These are phyloP conservation scores for Prunus yedoensis DNA, from an alignment of 331 rosid genomes.

Conservation along the genomic window DNA sequence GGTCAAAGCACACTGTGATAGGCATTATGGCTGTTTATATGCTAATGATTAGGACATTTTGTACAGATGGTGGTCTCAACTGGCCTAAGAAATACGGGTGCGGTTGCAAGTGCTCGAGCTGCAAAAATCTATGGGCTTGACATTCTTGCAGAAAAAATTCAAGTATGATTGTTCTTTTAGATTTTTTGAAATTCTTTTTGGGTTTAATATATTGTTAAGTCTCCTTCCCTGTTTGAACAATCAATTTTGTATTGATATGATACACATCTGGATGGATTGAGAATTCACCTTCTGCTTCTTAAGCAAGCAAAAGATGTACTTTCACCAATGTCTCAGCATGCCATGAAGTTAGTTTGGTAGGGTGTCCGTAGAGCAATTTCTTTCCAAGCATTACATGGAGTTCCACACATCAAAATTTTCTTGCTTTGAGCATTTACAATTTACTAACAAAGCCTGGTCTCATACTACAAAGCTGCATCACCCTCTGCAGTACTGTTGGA, in stretches of 20 bases:
- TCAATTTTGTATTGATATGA: neutral
- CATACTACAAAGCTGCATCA: neutral
- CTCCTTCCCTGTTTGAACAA: neutral
- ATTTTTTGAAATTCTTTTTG: neutral
- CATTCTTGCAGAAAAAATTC: conserved; percentile 69
- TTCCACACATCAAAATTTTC: neutral
- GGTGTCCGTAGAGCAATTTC: neutral
- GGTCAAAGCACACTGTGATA: conserved; percentile 17
- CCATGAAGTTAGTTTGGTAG: neutral
- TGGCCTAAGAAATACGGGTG: conserved; percentile 59
- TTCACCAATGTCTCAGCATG: conserved; percentile 1
- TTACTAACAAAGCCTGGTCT: neutral
- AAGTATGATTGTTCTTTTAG: conserved; percentile 40
- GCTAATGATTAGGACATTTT: conserved; percentile 32
- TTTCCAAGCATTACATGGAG: neutral
- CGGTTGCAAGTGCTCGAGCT: conserved; percentile 89
- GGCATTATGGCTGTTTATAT: conserved; percentile 14
- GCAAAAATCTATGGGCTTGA: conserved; percentile 77
- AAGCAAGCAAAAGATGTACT: neutral
- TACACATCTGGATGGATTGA: neutral
- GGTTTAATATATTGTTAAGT: neutral
- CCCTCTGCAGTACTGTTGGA: neutral
- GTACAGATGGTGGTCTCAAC: conserved; percentile 61
- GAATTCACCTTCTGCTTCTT: neutral
- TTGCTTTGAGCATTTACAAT: neutral